phyloP scores from a whole-genome alignment of 176 grass and related monocot species.

The Calamus simplicifolius region DNA sequence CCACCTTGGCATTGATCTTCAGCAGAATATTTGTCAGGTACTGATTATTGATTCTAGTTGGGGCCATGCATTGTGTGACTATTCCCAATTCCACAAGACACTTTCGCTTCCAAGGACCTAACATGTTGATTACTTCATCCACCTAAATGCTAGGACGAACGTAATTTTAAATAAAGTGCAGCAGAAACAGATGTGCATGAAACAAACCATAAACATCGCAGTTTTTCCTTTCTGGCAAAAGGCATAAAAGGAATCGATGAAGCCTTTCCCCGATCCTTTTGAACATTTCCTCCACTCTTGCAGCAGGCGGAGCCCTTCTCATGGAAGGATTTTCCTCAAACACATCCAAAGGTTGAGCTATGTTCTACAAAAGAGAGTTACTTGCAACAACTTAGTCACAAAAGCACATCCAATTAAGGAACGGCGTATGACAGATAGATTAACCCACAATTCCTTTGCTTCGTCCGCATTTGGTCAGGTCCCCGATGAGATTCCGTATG shows the following conservation, averaged over 20 bases:
- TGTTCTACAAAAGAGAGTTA: conserved; percentile 22
- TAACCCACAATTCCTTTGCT: conserved; percentile 76
- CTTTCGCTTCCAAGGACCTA: conserved; percentile 89
- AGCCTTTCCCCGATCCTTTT: conserved; percentile 47
- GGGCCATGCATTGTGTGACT: conserved; percentile 82
- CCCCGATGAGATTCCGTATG: conserved; percentile 32
- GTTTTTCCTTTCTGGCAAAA: conserved; percentile 84
- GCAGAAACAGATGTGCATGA: neutral
- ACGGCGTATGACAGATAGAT: neutral
- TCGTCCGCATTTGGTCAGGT: conserved; percentile 54
- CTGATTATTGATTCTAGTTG: conserved; percentile 75
- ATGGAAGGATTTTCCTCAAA: conserved; percentile 55
- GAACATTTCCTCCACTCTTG: conserved; percentile 70
- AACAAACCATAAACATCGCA: conserved; percentile 83
- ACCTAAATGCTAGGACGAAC: no score
- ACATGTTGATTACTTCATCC: no score
- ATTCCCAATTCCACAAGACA: conserved; percentile 88
- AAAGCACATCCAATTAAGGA: neutral
- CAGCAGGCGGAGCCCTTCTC: conserved; percentile 40
- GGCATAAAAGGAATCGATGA: conserved; percentile 56
- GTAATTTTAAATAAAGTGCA: no score
- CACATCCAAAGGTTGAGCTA: conserved; percentile 36
- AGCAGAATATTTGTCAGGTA: conserved; percentile 78
- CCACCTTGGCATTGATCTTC: conserved; percentile 91
- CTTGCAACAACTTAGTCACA: neutral